Evolutionary conservation across 306 rosid genomes (phyloP), one percentile per base, ranked within the genome.

Genomic region (Adenanthera pavonina): DNA sequence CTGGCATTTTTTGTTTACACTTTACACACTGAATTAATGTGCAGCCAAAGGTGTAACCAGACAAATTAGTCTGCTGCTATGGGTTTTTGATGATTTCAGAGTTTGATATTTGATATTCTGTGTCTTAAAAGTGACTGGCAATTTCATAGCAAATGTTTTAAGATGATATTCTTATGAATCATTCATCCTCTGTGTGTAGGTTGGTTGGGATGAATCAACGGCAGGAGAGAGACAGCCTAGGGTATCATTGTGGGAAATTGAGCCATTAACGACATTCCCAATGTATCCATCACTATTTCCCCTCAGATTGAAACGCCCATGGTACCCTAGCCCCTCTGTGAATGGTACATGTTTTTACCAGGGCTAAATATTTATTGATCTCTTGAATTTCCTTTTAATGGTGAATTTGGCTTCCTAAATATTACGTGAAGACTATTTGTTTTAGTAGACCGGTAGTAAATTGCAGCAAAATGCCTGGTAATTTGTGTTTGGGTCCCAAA

Each of bases 151-250:
- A 77, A 8, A 0, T 54, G 40, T 33, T 72, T 9, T 64, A 72
- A 34, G 9, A 47, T 48, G 10, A 54, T 51, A 78, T 34, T 56
- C 46, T 73, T 51, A 16, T 7, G 38, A 5, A 0, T 25, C 43
- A 67, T 44, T 11, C 41, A 20, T 79, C 65, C 77, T 48, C 61
- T 61, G 44, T 81, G 79, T n/a, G 43, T 76, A 89, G 97, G 97
- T 93, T 57, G 97, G 97, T 78, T 93, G 97, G 97, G 97, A 93
- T 79, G 97, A 93, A 84, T 91, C 97, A 69, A 90, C 97, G 35
- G 92, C 94, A 48, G 97, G 94, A 54, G 97, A 93, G 75, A 89
- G 97, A 81, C 97, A 86, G 83, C 97, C 97, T 41, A 82, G 97
- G 46, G 97, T 93, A 14, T 93, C 97, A 1, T 84, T 93, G 76